phyloP scores from a whole-genome alignment of 2,329 filamentous ascomycete species.

The Ophiostoma quercus region DNA sequence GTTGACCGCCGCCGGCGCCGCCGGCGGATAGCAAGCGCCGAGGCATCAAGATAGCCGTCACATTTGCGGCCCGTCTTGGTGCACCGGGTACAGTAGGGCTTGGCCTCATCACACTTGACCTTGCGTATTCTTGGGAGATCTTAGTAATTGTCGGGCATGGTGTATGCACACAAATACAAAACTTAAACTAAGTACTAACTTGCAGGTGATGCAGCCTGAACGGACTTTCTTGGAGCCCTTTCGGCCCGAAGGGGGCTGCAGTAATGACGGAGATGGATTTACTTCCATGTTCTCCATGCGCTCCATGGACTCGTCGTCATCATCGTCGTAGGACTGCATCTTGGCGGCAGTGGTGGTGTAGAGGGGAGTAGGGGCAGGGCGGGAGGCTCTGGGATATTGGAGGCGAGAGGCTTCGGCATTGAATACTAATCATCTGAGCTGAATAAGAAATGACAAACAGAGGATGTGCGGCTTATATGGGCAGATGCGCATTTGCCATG shows the following conservation, averaged over 20 bases:
- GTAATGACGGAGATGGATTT: neutral
- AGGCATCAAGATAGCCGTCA: slow-evolving; percentile 46
- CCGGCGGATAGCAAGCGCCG: slow-evolving; percentile 30
- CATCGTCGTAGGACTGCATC: neutral
- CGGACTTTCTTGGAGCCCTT: slow-evolving; percentile 45
- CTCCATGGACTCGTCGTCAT: neutral
- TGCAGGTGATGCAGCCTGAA: slow-evolving; percentile 52
- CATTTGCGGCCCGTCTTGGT: slow-evolving; percentile 51
- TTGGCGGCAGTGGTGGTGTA: neutral
- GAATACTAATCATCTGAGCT: neutral
- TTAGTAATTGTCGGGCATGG: neutral
- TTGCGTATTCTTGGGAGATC: slow-evolving; percentile 43
- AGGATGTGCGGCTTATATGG: neutral
- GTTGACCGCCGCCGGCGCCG: slow-evolving; percentile 19
- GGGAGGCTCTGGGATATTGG: neutral
- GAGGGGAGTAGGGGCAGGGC: neutral
- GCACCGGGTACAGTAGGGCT: slow-evolving; percentile 49
- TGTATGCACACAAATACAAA: neutral
- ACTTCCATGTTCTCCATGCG: neutral
- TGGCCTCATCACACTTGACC: slow-evolving; percentile 54
- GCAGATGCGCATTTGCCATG: neutral
- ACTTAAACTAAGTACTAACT: slow-evolving; percentile 38
- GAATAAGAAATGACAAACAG: neutral
- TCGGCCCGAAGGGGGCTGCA: slow-evolving; percentile 23
- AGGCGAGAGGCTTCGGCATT: neutral